Base-by-base conservation (phyloP, 1,284 basidiomycete genomes). In the Meira miltonrushii region DNA sequence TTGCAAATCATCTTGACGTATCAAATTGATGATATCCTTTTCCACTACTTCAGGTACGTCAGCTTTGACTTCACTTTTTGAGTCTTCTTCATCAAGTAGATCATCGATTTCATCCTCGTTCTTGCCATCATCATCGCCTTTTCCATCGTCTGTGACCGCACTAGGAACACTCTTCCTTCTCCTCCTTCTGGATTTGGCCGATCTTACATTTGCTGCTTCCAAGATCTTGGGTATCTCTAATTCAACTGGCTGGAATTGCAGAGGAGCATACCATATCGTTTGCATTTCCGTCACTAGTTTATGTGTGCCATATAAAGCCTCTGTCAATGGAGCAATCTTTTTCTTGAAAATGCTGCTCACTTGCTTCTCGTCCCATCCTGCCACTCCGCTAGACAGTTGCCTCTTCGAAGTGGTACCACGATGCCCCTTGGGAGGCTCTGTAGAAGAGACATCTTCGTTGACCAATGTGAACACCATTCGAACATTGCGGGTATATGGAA, bases 271-370 rank as follows among this genome's bases (percentile, higher is more conserved):
- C 76, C 87, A 92, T 68, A 93, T 89, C 0, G 95, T 85, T 80
- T 97, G 93, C 61, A 90, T 94, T 80, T 97, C 92, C 54, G 96
- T 83, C 2, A 88, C 90, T 74, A 94, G 90, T 73, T 92, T 90
- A 80, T 96, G 90, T 28, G 97, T 78, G 1, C 40, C 55, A 19
- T 41, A 48, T n/a, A 70, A 17, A 25, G 65, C 62, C 7, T 58
- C 12, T 48, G 57, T 38, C 7, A 69, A 37, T n/a, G 50, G 49
- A 0, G 17, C 9, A 13, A 74, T 2, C 41, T 38, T 10, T 49
- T 52, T 37, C 61, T 53, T 38, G 48, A 33, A 47, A n/a, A 23
- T 23, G 19, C 5, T 37, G 28, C 10, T 49, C 28, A 21, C 54
- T 37, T 6, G 17, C 12, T 15, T 25, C 25, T 48, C 7, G 39